Evolutionary conservation across 495 filamentous ascomycete genomes (phyloP).

Genomic region (Amorphotheca resinae): DNA sequence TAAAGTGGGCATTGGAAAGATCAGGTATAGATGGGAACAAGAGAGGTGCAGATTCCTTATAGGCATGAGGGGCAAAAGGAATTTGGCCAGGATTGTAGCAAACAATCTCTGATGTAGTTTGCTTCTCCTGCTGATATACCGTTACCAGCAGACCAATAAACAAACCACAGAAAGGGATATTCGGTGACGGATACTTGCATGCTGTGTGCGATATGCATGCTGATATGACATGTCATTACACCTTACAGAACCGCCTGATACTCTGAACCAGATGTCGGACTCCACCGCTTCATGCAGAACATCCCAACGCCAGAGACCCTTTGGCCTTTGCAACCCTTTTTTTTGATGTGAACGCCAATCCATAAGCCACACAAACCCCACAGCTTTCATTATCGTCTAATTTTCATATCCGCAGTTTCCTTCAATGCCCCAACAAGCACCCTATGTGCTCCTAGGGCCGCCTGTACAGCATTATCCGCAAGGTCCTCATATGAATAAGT

Average conservation of each 20-base stretch:
- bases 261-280: slow-evolving; percentile 1
- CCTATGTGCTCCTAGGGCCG: slow-evolving; percentile 42
- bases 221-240: background rate
- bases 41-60: background rate
- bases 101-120: background rate
- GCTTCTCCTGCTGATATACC: background rate
- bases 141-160: background rate
- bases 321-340: slow-evolving; percentile 6
- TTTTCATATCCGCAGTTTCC: slow-evolving; percentile 20
- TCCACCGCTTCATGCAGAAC: slow-evolving; percentile 1
- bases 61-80: background rate
- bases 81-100: background rate
- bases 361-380: background rate
- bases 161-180: background rate
- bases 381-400: slow-evolving; percentile 9
- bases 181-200: background rate
- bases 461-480: slow-evolving; percentile 51
- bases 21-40: slow-evolving; percentile 2
- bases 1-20: background rate
- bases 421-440: slow-evolving; percentile 37
- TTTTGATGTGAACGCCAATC: slow-evolving; percentile 7
- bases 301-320: slow-evolving; percentile 1
- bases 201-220: background rate
- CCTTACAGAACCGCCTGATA: background rate
- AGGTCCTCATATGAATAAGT: slow-evolving; percentile 33